A percentile compares a stretch with the other conserved stretches of the same genome.
phyloP scores from a whole-genome alignment of 495 filamentous ascomycete species.

The Peziza echinospora region DNA sequence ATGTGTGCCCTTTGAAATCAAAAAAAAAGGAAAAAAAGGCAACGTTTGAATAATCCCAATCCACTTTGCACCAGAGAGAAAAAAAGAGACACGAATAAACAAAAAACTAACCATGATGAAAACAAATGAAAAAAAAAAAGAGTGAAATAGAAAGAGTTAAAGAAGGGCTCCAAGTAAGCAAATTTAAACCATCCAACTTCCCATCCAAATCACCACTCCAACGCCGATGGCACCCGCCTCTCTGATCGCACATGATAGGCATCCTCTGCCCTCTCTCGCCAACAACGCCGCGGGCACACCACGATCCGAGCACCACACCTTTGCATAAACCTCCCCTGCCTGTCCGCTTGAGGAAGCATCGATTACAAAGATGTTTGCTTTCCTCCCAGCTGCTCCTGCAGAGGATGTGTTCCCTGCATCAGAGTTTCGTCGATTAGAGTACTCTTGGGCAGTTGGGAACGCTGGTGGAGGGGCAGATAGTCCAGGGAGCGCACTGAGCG shows the following conservation, averaged over 20 bases:
- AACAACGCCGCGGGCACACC: neutral
- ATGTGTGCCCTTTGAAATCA: no score
- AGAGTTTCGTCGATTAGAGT: neutral
- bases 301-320: neutral
- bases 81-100: no score
- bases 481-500: neutral
- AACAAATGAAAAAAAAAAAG: no score
- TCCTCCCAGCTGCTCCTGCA: no score
- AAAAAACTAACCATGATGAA: no score
- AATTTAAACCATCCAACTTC: neutral
- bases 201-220: neutral
- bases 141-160: no score
- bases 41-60: no score
- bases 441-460: neutral
- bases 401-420: no score
- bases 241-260: neutral
- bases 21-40: no score
- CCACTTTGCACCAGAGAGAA: no score
- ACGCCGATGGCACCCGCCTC: neutral
- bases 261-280: neutral
- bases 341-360: neutral
- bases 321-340: neutral
- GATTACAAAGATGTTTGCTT: neutral
- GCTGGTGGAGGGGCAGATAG: neutral
- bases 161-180: no score